These are phyloP conservation scores for Ophiosphaerella narmari DNA, from an alignment of 2,329 filamentous ascomycete species.

Conservation along the genomic window DNA sequence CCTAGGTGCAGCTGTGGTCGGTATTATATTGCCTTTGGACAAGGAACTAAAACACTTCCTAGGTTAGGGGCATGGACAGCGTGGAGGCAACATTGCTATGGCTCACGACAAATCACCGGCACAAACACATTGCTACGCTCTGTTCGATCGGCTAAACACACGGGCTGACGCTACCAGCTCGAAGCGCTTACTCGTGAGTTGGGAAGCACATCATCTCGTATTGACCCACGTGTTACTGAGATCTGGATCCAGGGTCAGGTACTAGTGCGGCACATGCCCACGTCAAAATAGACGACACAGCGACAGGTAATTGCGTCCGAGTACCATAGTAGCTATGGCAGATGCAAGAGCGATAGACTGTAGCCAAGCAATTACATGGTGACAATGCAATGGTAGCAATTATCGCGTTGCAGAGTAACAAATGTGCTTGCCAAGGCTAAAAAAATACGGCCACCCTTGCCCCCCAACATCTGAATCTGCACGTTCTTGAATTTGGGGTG, in stretches of 20 bases:
- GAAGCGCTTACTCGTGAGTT: conserved; percentile 22
- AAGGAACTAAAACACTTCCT: conserved; percentile 43
- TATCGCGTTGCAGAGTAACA: conserved; percentile 7
- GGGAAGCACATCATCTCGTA: conserved; percentile 32
- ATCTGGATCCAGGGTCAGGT: conserved; percentile 31
- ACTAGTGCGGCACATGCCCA: conserved; percentile 22
- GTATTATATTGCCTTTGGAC: conserved; percentile 44
- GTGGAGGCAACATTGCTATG: conserved; percentile 6
- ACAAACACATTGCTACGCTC: background rate
- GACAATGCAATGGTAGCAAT: background rate
- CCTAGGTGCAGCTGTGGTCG: conserved; percentile 43
- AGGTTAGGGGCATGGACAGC: conserved; percentile 29
- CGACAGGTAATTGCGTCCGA: background rate
- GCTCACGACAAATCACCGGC: background rate
- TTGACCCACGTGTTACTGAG: conserved; percentile 28
- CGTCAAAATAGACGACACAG: conserved; percentile 7
- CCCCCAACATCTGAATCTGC: conserved; percentile 11
- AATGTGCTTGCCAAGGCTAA: conserved; percentile 3
- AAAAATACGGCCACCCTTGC: conserved; percentile 18
- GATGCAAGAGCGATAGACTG: background rate
- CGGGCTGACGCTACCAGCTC: background rate
- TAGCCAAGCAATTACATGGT: conserved; percentile 1
- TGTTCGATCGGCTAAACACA: conserved; percentile 1
- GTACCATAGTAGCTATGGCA: background rate
- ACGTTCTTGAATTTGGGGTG: conserved; percentile 10